Base-by-base conservation (phyloP, 2,329 filamentous ascomycete genomes). In the Colletotrichum sp. region DNA sequence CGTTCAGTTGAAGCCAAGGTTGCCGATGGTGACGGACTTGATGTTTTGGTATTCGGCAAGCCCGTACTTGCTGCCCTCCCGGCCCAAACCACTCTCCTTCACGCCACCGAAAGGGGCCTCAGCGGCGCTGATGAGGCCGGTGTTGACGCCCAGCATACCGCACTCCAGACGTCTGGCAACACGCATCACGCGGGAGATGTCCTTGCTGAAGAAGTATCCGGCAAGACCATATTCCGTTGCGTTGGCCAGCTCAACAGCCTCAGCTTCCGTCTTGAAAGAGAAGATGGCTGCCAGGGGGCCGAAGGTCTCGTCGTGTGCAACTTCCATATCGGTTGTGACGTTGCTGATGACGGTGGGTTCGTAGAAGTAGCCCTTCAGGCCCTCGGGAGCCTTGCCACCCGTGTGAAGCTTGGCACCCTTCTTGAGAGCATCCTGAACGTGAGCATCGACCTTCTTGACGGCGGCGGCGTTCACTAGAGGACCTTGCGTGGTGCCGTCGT, bases 271-370 rank as follows among this genome's bases (percentile, higher is more conserved):
- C 34, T 93, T 89, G 81, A 95, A 95, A 16, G 89, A 86, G 84
- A 94, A 94, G 3, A 95, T 83, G 1, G 92, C 93, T 1, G 93
- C 92, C 0, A 95, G 89, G 3, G 93, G 94, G 1, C 93, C 93
- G 80, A 95, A 95, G 0, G 93, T 95, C 83, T 95, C 93, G 78
- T 95, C 93, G 3, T 87, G 86, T 30, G 92, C 90, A 76, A 95
- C 86, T 72, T 89, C 85, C 93, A 95, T 95, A 49, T 93, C 89
- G 77, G 88, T 87, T 15, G 85, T 94, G 89, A 94, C 93, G 64
- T 91, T 90, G 16, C 91, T 90, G 70, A 95, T 87, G 32, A 95
- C 92, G 0, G 93, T 95, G 1, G 92, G 92, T 78, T 92, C 87
- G 85, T 92, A 95, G 85, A 94, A 95, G 84, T 94, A 93, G 15